These are phyloP conservation scores for Rhodotorula sp. DNA, from an alignment of 1,284 basidiomycete genomes.

Conservation along the genomic window DNA sequence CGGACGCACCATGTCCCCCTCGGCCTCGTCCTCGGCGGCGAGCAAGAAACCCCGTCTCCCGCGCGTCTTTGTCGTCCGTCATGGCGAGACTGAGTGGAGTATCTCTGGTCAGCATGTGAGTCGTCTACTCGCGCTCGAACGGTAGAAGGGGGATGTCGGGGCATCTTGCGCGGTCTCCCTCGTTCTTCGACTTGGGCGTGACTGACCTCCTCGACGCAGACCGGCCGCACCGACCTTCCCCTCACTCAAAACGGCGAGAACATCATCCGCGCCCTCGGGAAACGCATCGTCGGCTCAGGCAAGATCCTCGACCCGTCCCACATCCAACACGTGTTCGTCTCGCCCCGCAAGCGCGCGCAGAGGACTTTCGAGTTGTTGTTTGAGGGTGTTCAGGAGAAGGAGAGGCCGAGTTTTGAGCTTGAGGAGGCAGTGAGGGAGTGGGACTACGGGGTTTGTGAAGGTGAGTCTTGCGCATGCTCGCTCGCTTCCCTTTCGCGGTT, in stretches of 20 bases:
- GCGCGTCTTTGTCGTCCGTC: slow-evolving; percentile 54
- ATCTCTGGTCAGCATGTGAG: slow-evolving; percentile 59
- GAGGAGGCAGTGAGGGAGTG: slow-evolving; percentile 71
- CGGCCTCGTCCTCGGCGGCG: neutral
- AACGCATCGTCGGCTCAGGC: slow-evolving; percentile 67
- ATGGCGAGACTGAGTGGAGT: slow-evolving; percentile 94
- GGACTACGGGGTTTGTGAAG: slow-evolving; percentile 90
- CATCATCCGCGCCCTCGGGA: slow-evolving; percentile 65
- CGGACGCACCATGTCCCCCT: neutral
- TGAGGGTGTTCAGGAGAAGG: slow-evolving; percentile 52
- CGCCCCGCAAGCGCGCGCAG: slow-evolving; percentile 78
- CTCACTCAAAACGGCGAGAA: slow-evolving; percentile 76
- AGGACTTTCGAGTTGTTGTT: slow-evolving; percentile 80
- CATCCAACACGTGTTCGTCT: slow-evolving; percentile 73
- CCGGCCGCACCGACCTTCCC: slow-evolving; percentile 81
- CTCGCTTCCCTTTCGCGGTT: neutral
- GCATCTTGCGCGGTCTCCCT: neutral
- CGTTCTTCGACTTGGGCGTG: too few species aligned
- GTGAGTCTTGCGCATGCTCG: slow-evolving; percentile 51
- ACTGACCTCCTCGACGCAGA: slow-evolving; percentile 56
- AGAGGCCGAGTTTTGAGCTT: slow-evolving; percentile 51
- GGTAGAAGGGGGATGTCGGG: too few species aligned
- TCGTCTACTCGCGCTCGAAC: neutral
- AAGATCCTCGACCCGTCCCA: slow-evolving; percentile 75
- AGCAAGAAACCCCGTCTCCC: slow-evolving; percentile 5